Percentiles rank a stretch among this genome's conserved stretches.
Evolutionary conservation across 2,329 filamentous ascomycete species (phyloP).

Genomic region (Aspergillus persii): DNA sequence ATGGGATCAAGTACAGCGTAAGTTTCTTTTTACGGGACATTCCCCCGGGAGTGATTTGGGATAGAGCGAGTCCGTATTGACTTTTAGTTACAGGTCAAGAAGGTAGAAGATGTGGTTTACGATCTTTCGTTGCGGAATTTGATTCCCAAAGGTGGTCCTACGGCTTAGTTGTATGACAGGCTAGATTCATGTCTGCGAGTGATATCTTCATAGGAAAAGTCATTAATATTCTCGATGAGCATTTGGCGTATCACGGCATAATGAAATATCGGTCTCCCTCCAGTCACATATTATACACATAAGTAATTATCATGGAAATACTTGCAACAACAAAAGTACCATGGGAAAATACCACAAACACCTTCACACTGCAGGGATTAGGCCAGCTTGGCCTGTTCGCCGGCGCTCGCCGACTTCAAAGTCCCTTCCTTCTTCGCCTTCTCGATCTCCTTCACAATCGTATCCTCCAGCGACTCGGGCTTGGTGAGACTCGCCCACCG

Average conservation of each 20-base stretch:
- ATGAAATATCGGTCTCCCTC: neutral
- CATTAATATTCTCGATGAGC: neutral
- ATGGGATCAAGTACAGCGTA: slow-evolving; percentile 88
- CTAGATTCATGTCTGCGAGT: neutral
- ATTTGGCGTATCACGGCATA: neutral
- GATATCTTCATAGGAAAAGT: neutral
- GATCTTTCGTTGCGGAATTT: slow-evolving; percentile 85
- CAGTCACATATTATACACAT: neutral
- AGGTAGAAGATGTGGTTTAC: slow-evolving; percentile 97
- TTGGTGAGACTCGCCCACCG: slow-evolving; percentile 87
- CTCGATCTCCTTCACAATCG: slow-evolving; percentile 72
- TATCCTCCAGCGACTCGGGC: slow-evolving; percentile 74
- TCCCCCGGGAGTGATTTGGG: neutral
- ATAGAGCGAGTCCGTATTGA: neutral
- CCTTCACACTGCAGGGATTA: slow-evolving; percentile 2
- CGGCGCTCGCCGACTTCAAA: slow-evolving; percentile 21
- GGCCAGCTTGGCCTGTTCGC: slow-evolving; percentile 24
- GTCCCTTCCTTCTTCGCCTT: slow-evolving; percentile 47
- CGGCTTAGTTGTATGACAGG: slow-evolving; percentile 9
- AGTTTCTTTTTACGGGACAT: slow-evolving; percentile 14
- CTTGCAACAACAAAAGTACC: neutral
- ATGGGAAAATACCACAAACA: neutral
- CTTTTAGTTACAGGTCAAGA: slow-evolving; percentile 66
- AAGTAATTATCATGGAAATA: neutral
- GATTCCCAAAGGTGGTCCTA: slow-evolving; percentile 52